phyloP scores from a whole-genome alignment of 1,284 basidiomycete genomes.

The Anthracocystis setariae region DNA sequence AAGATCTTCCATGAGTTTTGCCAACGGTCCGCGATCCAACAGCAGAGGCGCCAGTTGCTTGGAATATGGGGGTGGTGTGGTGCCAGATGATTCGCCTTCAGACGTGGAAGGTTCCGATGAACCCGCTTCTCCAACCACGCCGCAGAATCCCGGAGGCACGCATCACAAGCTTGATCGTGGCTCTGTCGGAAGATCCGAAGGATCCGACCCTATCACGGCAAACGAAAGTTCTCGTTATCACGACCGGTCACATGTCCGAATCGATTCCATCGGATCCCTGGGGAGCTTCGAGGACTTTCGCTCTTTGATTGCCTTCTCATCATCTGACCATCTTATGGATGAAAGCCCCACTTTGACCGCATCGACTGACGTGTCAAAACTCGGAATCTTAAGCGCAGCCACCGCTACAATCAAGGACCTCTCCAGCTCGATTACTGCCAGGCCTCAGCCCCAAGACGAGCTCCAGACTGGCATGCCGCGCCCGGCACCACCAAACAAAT shows the following conservation, averaged over 20 bases:
- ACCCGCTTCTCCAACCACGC: conserved; percentile 14
- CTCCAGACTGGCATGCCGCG: not conserved
- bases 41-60: conserved; percentile 25
- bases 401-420: conserved; percentile 13
- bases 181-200: conserved; percentile 3
- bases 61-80: conserved; percentile 44
- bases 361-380: conserved; percentile 31
- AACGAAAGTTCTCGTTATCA: not conserved
- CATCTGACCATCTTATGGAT: conserved; percentile 18
- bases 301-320: conserved; percentile 28
- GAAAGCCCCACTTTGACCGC: conserved; percentile 30
- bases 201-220: not conserved
- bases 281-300: conserved; percentile 47
- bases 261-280: conserved; percentile 23
- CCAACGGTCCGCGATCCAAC: conserved; percentile 34
- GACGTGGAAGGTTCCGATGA: conserved; percentile 23
- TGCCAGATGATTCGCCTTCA: conserved; percentile 35
- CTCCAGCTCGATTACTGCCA: conserved; percentile 1
- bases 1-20: conserved; percentile 35
- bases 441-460: conserved; percentile 19
- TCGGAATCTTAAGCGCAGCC: conserved; percentile 9
- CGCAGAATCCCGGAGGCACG: conserved; percentile 5
- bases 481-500: not conserved
- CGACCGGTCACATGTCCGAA: conserved; percentile 14
- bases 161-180: not conserved